These are phyloP conservation scores for Trypanosomatidae sp. DNA, from an alignment of 208 protist species.

Conservation along the genomic window DNA sequence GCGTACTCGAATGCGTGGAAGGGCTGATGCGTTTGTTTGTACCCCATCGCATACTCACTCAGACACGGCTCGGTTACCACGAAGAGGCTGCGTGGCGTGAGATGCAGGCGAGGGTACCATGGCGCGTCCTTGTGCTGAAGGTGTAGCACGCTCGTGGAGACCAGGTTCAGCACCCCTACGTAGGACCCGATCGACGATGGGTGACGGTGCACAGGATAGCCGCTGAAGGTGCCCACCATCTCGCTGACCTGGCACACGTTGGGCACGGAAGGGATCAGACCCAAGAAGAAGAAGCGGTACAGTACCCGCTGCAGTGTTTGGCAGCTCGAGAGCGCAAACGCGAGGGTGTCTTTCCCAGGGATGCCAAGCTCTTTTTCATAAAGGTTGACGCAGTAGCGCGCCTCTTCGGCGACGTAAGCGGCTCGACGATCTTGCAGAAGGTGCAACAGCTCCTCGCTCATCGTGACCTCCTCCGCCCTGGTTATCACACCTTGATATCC, in stretches of 20 bases:
- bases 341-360: slow-evolving; percentile 81
- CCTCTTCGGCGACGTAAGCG: slow-evolving; percentile 86
- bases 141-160: slow-evolving; percentile 81
- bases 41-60: slow-evolving; percentile 84
- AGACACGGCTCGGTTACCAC: slow-evolving; percentile 82
- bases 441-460: slow-evolving; percentile 79
- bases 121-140: slow-evolving; percentile 80
- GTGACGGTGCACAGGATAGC: slow-evolving; percentile 87
- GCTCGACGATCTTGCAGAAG: slow-evolving; percentile 70
- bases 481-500: slow-evolving; percentile 87
- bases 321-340: slow-evolving; percentile 65
- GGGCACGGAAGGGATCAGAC: slow-evolving; percentile 77
- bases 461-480: slow-evolving; percentile 63
- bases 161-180: slow-evolving; percentile 84
- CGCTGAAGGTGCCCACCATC: slow-evolving; percentile 89
- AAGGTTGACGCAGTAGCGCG: slow-evolving; percentile 89
- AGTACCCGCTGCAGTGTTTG: slow-evolving; percentile 76
- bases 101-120: slow-evolving; percentile 85
- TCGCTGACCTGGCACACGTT: slow-evolving; percentile 91
- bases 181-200: slow-evolving; percentile 80
- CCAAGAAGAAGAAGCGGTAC: slow-evolving; percentile 73
- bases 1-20: slow-evolving; percentile 90
- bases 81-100: slow-evolving; percentile 80
- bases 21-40: slow-evolving; percentile 83
- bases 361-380: slow-evolving; percentile 84